These are phyloP conservation scores for Chaetomium strumarium DNA, from an alignment of 2,329 filamentous ascomycete genomes.

Conservation along the genomic window DNA sequence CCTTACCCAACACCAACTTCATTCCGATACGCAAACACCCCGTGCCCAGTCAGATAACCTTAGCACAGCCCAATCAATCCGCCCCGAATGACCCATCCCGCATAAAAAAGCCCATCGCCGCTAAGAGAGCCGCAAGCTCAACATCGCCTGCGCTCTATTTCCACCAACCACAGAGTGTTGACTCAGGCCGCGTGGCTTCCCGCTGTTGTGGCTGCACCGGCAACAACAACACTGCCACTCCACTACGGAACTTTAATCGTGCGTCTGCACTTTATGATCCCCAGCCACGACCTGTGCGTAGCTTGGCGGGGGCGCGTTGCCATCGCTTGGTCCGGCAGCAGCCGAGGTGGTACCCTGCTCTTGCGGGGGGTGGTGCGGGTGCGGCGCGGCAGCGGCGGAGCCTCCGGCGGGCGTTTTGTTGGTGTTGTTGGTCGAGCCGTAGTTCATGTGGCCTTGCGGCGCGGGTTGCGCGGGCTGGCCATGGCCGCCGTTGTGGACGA, in stretches of 20 bases:
- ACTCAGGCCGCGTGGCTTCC: too few relatives aligned
- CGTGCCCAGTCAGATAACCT: too few relatives aligned
- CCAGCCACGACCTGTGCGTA: constrained; percentile 87
- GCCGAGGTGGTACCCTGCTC: constrained; percentile 27
- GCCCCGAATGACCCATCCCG: too few relatives aligned
- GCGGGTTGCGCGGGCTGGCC: constrained; percentile 26
- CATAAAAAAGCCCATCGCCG: too few relatives aligned
- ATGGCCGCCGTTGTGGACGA: constrained; percentile 50
- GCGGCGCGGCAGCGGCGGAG: not conserved
- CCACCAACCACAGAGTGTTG: too few relatives aligned
- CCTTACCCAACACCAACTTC: too few relatives aligned
- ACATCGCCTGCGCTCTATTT: too few relatives aligned
- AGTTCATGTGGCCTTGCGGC: constrained; percentile 37
- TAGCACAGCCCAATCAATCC: too few relatives aligned
- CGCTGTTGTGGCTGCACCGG: not conserved
- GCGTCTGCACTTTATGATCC: constrained; percentile 82
- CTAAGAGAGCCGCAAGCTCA: too few relatives aligned
- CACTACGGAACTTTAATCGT: constrained; percentile 38
- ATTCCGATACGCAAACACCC: too few relatives aligned
- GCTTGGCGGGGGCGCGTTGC: constrained; percentile 62
- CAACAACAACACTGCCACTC: not conserved
- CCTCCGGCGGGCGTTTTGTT: constrained; percentile 16
- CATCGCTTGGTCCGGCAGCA: constrained; percentile 30
- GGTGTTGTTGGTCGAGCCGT: constrained; percentile 38
- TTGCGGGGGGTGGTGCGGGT: constrained; percentile 15